Evolutionary conservation across 345 rosid species (phyloP).

Genomic region (Eucalyptus marginata): DNA sequence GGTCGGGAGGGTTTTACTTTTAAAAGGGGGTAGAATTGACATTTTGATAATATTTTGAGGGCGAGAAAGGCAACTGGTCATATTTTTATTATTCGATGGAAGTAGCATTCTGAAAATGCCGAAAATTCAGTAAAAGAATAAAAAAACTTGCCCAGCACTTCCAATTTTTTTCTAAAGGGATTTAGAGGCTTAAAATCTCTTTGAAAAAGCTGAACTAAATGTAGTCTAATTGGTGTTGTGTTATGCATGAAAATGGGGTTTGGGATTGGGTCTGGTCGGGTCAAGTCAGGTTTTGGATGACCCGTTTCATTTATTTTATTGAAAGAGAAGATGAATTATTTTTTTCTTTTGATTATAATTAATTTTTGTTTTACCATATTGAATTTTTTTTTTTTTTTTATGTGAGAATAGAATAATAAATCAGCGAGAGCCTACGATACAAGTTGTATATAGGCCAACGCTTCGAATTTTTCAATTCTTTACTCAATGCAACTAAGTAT

Average conservation of each 20-base stretch:
- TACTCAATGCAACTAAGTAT: fast-evolving
- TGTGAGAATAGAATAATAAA: background rate
- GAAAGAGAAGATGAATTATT: no score
- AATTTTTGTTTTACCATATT: background rate
- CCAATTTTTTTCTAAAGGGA: no score
- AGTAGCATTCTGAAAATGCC: no score
- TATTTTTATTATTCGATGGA: background rate
- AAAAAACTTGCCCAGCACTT: no score
- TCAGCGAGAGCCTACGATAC: background rate
- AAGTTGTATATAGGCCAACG: background rate
- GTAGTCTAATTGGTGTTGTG: background rate
- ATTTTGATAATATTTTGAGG: background rate
- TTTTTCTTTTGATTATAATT: fast-evolving
- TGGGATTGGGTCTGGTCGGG: fast-evolving
- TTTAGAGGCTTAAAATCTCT: no score
- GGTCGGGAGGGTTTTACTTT: no score
- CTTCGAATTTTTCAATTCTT: background rate
- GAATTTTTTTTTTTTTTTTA: background rate
- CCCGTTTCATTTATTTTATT: fast-evolving
- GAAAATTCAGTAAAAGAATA: no score
- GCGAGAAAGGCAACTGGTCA: background rate
- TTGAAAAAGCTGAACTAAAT: no score
- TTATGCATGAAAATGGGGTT: fast-evolving
- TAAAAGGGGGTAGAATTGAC: background rate
- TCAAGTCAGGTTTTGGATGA: fast-evolving